phyloP scores from a whole-genome alignment of 352 stramenopile genomes.

The Phytophthora crassamura region DNA sequence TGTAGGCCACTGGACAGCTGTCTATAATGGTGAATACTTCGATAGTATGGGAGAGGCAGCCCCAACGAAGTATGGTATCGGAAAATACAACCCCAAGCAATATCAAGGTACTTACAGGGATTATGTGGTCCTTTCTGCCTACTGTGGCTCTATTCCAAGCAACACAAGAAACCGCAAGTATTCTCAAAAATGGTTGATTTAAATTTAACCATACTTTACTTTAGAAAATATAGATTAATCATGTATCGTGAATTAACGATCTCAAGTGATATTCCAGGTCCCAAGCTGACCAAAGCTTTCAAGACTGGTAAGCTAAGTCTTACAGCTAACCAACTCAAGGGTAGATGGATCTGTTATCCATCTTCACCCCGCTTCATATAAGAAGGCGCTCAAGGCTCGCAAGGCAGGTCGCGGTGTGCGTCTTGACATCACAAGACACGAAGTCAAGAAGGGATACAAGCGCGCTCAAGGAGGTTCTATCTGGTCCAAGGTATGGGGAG shows the following conservation, averaged over 20 bases:
- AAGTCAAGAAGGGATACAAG: not conserved
- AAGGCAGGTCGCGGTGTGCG: no score
- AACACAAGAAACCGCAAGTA: constrained; percentile 19
- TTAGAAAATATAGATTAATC: constrained; percentile 19
- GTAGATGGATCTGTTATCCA: not conserved
- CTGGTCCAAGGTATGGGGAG: no score
- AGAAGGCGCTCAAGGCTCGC: constrained; percentile 1
- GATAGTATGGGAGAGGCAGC: constrained; percentile 15
- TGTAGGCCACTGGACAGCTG: constrained; percentile 11
- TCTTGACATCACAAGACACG: not conserved
- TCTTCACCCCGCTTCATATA: constrained; percentile 13
- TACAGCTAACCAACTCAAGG: constrained; percentile 1
- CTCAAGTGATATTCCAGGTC: not conserved
- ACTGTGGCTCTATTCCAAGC: constrained; percentile 15
- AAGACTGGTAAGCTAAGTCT: constrained; percentile 4
- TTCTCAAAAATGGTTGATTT: constrained; percentile 18
- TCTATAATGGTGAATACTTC: constrained; percentile 15
- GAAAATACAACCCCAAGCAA: constrained; percentile 11
- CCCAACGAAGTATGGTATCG: not conserved
- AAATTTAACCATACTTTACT: constrained; percentile 19
- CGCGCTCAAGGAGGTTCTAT: no score
- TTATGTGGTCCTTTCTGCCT: constrained; percentile 16
- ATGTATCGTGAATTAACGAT: constrained; percentile 20
- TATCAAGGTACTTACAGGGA: constrained; percentile 15
- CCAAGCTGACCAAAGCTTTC: not conserved